Conservation (phyloP, 306 rosid species). For the Glycine tomentella region DNA sequence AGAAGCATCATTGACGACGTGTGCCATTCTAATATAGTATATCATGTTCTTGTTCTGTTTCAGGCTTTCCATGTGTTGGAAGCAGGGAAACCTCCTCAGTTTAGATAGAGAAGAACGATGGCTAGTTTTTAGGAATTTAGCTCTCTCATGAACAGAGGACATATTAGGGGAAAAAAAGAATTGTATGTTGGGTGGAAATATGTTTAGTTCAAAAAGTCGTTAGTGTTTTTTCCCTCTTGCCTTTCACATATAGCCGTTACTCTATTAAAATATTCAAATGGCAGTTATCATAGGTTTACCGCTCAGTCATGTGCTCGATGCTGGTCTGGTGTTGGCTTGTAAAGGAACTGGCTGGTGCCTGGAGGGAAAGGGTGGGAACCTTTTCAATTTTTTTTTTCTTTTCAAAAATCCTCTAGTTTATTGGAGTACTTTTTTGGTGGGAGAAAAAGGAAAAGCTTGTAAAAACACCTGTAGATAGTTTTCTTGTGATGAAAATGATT, state of each 20-base stretch:
- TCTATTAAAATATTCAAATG: conserved; percentile 65
- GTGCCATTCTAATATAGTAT: conserved; percentile 42
- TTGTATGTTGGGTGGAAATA: conserved; percentile 63
- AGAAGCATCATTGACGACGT: conserved; percentile 66
- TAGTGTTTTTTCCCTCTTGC: conserved; percentile 56
- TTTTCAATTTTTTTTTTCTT: background rate
- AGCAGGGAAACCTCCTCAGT: conserved; percentile 67
- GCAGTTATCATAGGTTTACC: conserved; percentile 69
- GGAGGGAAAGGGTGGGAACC: conserved; percentile 62
- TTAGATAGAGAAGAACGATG: conserved; percentile 47
- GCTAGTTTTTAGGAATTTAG: conserved; percentile 66
- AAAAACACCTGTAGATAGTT: conserved; percentile 51
- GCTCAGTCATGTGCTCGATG: conserved; percentile 53
- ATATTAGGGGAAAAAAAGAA: conserved; percentile 51
- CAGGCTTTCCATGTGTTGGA: conserved; percentile 58
- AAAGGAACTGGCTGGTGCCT: conserved; percentile 42
- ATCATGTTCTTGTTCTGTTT: conserved; percentile 51
- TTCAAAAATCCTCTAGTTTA: conserved; percentile 35
- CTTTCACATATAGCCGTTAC: conserved; percentile 71
- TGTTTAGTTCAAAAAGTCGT: conserved; percentile 74
- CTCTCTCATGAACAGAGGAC: conserved; percentile 58
- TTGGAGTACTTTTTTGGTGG: conserved; percentile 51
- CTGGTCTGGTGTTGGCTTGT: conserved; percentile 41
- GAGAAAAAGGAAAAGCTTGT: conserved; percentile 48
- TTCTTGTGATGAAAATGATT: conserved; percentile 42